These are phyloP conservation scores for Aquilaria yunnanensis DNA, from an alignment of 345 rosid genomes.

Conservation along the genomic window DNA sequence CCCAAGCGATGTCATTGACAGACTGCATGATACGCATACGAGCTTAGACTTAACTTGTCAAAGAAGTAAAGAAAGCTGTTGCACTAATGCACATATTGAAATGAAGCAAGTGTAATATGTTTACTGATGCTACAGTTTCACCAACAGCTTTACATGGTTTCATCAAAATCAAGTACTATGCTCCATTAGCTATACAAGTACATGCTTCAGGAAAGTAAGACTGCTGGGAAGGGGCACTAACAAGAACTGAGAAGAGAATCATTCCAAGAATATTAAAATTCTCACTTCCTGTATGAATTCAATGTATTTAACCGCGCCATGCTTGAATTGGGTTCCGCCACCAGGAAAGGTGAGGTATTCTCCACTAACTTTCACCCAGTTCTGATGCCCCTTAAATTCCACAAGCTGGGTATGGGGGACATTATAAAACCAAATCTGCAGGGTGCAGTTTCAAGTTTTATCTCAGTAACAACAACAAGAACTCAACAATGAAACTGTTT, in stretches of 20 bases:
- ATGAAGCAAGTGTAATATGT: neutral
- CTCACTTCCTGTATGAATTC: conserved; percentile 90
- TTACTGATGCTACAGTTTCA: neutral
- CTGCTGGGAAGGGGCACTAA: too few species aligned
- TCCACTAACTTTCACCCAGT: conserved; percentile 94
- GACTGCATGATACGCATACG: conserved; percentile 43
- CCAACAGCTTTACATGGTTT: neutral
- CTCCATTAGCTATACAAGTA: too few species aligned
- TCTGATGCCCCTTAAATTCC: conserved; percentile 88
- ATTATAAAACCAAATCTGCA: conserved; percentile 87
- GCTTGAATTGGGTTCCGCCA: conserved; percentile 95
- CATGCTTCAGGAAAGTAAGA: too few species aligned
- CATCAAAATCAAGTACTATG: too few species aligned
- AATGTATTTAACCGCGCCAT: conserved; percentile 89
- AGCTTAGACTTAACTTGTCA: conserved; percentile 5
- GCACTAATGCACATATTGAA: neutral
- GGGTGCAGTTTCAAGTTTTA: conserved; percentile 7
- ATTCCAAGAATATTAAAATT: conserved; percentile 7
- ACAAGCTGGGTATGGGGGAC: conserved; percentile 96
- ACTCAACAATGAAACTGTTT: neutral
- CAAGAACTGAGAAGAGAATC: neutral
- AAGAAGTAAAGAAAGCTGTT: neutral
- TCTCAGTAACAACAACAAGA: neutral
- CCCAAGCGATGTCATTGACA: conserved; percentile 79
- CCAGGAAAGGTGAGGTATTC: conserved; percentile 97